These are phyloP conservation scores for Chlorophyllum brunneum DNA, from an alignment of 768 basidiomycete genomes.

Conservation along the genomic window DNA sequence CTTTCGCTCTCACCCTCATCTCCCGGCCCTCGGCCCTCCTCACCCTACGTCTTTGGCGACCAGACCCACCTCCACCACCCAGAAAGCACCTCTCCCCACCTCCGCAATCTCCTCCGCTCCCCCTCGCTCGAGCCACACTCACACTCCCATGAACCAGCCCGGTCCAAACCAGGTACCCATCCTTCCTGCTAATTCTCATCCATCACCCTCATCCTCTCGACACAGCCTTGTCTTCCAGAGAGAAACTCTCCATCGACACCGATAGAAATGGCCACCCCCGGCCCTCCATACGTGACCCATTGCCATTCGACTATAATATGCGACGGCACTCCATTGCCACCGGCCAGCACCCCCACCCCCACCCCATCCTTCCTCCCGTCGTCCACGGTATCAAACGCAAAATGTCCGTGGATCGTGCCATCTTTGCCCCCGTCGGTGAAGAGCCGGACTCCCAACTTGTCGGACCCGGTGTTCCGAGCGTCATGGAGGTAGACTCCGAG, in stretches of 20 bases:
- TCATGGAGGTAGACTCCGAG: slow-evolving; percentile 54
- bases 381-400: slow-evolving; percentile 77
- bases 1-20: slow-evolving; percentile 24
- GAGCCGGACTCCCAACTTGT: slow-evolving; percentile 65
- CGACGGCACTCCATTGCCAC: slow-evolving; percentile 70
- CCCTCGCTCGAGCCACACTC: slow-evolving; percentile 44
- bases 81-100: slow-evolving; percentile 35
- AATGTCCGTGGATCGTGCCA: slow-evolving; percentile 66
- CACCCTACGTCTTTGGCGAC: slow-evolving; percentile 72
- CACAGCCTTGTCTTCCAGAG: slow-evolving; percentile 15
- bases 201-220: slow-evolving; percentile 4
- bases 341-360: slow-evolving; percentile 44
- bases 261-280: slow-evolving; percentile 14
- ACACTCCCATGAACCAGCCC: slow-evolving; percentile 24
- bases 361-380: slow-evolving; percentile 30
- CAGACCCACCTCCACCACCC: slow-evolving; percentile 34
- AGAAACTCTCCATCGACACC: slow-evolving; percentile 12
- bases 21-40: slow-evolving; percentile 51
- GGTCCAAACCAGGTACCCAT: slow-evolving; percentile 24
- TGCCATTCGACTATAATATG: slow-evolving; percentile 65
- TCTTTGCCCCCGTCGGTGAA: slow-evolving; percentile 49
- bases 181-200: background rate
- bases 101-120: slow-evolving; percentile 58
- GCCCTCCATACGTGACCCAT: slow-evolving; percentile 33
- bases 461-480: slow-evolving; percentile 64